Evolutionary conservation across 176 grass and related monocot genomes (phyloP), one percentile per base, ranked within the genome.

Genomic region (Microstegium vimineum): DNA sequence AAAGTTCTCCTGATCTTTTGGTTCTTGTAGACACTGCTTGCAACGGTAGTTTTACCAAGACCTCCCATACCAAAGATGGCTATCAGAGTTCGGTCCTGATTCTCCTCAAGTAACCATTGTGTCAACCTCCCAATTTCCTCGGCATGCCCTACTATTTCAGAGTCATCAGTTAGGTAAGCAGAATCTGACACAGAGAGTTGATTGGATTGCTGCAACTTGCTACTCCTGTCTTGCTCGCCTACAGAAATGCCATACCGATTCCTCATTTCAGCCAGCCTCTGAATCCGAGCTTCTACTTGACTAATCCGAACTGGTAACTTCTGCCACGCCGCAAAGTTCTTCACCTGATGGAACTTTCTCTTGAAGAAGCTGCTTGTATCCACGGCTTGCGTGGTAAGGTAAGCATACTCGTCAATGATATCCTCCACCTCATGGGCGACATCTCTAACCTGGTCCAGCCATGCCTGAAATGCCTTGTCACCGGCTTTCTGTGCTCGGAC

Each of bases 1-100:
- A 91, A 94, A 16, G 4, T 5, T 10, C 62, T 66, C n/a, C 27
- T 81, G 45, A 86, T 62, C 66, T 18, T 22, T 36, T 68, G 18
- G 34, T 91, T 81, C 36, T 60, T 88, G 70, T 76, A 88, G 27
- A 88, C 3, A 13, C 76, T 71, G 69, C 61, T 88, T 22, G 86
- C 75, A 20, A 89, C 66, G 4, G 83, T 74, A 26, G 89, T 94
- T 83, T 94, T 94, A 2, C 92, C 92, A 66, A 91, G 4, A 20
- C 89, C 86, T 20, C 88, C 92, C 88, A 94, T 94, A 8, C 92
- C 89, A 10, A 65, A 65, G 17, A 89, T 86, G 11, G 89, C 70
- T 10, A 94, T 84, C 37, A 83, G 14, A 11, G 59, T 32, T 51
- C 78, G 82, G 38, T 81, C 65, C 31, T 76, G 12, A 61, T 27